Percentiles rank a stretch among this genome's conserved stretches.
Conservation (phyloP, 2,329 filamentous ascomycete genomes). For the Verticillium longisporum region DNA sequence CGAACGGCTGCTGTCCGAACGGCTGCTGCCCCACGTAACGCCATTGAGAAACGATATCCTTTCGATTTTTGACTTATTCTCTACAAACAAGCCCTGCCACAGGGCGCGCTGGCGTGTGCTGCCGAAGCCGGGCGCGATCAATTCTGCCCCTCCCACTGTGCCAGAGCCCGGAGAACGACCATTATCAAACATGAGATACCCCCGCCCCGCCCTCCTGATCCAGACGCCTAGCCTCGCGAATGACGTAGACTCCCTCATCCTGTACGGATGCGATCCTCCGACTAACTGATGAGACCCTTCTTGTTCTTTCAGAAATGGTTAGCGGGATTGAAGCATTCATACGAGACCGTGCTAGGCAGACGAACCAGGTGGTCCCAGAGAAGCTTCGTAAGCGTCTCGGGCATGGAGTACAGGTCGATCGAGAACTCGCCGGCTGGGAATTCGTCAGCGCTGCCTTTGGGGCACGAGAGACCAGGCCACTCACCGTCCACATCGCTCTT, state of each 20-base stretch:
- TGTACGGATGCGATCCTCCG: background rate
- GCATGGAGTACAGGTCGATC: conserved; percentile 95
- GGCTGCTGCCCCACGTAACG: background rate
- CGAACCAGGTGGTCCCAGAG: conserved; percentile 74
- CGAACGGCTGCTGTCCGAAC: background rate
- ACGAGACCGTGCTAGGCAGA: background rate
- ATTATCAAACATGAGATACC: background rate
- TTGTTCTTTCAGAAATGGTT: conserved; percentile 22
- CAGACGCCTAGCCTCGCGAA: background rate
- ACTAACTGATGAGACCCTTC: conserved; percentile 32
- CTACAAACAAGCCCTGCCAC: background rate
- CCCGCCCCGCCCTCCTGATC: background rate
- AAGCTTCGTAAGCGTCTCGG: conserved; percentile 82
- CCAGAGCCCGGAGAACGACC: background rate
- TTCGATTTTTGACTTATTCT: background rate
- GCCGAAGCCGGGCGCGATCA: background rate
- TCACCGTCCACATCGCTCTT: conserved; percentile 80
- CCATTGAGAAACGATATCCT: background rate
- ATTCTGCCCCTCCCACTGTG: background rate
- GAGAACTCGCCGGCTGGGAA: conserved; percentile 85
- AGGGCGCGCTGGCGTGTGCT: background rate
- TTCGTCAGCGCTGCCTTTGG: conserved; percentile 23
- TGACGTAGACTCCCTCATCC: background rate
- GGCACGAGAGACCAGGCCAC: background rate
- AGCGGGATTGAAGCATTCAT: background rate